phyloP scores from a whole-genome alignment of 2,329 filamentous ascomycete species.

The Hirsutella minnesotensis region DNA sequence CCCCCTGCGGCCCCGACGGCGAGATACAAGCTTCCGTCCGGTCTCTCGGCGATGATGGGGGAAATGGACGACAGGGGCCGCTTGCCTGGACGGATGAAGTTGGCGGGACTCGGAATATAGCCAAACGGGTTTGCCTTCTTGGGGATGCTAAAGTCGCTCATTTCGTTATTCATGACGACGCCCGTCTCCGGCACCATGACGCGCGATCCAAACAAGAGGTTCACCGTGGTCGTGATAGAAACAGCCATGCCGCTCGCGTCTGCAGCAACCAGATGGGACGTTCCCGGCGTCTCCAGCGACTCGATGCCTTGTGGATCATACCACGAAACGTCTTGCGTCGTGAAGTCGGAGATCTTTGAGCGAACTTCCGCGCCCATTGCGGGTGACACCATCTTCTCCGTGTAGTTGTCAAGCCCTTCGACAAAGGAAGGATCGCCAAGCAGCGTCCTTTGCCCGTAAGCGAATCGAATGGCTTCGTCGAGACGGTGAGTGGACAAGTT shows the following conservation, averaged over 20 bases:
- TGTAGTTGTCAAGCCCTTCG: conserved; percentile 43
- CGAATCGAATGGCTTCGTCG: conserved; percentile 76
- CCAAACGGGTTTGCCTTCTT: conserved; percentile 62
- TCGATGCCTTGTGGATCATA: conserved; percentile 36
- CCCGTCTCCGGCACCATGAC: conserved; percentile 74
- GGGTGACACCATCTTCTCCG: conserved; percentile 53
- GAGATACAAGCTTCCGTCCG: conserved; percentile 58
- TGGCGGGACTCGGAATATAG: conserved; percentile 60
- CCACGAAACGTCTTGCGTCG: conserved; percentile 24
- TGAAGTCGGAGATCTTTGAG: conserved; percentile 29
- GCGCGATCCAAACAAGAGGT: conserved; percentile 65
- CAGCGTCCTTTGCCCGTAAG: conserved; percentile 60
- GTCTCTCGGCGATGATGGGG: conserved; percentile 62
- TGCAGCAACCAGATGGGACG: conserved; percentile 53
- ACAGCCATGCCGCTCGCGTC: conserved; percentile 62
- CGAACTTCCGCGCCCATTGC: conserved; percentile 41
- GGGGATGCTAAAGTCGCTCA: conserved; percentile 69
- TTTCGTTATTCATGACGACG: conserved; percentile 55
- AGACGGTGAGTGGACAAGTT: conserved; percentile 62
- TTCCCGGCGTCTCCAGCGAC: conserved; percentile 50
- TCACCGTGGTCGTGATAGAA: conserved; percentile 70
- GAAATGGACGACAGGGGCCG: conserved; percentile 68
- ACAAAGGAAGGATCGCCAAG: conserved; percentile 71
- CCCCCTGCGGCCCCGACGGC: conserved; percentile 71
- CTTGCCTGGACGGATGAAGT: conserved; percentile 68